Base-by-base conservation (phyloP, 106 monocot genomes). In the Gastrodia elata region DNA sequence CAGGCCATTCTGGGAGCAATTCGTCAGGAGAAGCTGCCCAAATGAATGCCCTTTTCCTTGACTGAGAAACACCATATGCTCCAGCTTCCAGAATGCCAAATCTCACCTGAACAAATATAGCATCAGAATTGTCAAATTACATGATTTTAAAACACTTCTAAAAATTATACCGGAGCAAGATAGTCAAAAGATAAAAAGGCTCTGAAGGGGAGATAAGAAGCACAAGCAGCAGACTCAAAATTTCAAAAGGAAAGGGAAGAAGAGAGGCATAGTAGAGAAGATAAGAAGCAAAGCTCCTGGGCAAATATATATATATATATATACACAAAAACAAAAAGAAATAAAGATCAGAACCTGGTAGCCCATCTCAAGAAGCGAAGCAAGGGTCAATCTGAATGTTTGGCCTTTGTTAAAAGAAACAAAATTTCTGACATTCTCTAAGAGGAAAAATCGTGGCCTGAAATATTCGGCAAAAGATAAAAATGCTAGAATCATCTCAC, bases 41-140 rank as follows among this genome's bases (percentile, higher is more conserved):
- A 39, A 98, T 91, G 67, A 98, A 98, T 20, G 91, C 98, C 58
- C 98, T 90, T 77, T 98, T 98, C 28, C 98, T 88, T 58, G 98
- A 98, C 71, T 98, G 98, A 40, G 98, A 90, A 48, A 98, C 98
- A 67, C 98, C 98, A 85, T 73, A 98, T 9, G 98, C 80, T 43
- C 98, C 98, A 77, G 98, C 98, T 76, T 98, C 98, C 28, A 98
- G 71, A 76, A 98, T 91, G 68, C 98, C 98, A 82, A 98, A 98
- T 75, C 93, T 86, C 61, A 98, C 98, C 98, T 98, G 57, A 77
- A 10, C 38, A 32, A n/a, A 15, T 48, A 4, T 6, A 65, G 36
- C 8, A 27, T 5, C 2, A 72, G 65, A 65, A 42, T 27, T 16
- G 16, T 38, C 20, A 32, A 64, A 67, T 20, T 11, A 69, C 9